Evolutionary conservation across 2,329 filamentous ascomycete genomes (phyloP), one percentile per base, ranked within the genome.

Genomic region (Nigrograna mackinnonii): DNA sequence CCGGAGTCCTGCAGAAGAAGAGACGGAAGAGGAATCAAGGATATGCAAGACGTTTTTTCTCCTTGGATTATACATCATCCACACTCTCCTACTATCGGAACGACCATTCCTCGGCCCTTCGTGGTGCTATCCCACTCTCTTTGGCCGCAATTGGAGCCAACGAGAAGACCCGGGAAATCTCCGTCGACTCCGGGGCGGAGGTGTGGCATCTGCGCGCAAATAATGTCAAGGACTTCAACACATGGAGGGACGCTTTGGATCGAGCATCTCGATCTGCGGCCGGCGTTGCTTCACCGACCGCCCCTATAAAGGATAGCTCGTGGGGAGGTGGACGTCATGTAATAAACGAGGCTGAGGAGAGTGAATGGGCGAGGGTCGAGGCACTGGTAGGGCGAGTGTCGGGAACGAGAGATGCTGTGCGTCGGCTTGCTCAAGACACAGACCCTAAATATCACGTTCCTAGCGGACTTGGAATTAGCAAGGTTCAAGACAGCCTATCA

Each of bases 21-120:
- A 83, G 91, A 52, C 83, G 94, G 45, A 97, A 96, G 79, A 86
- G 89, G 72, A 91, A 91, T 34, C 94, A 97, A 68, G 92, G 92
- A 32, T 95, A 91, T 68, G 94, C 94, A 5, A 83, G 89, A 43
- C 83, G 94, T 26, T 99, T 94, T 77, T 99, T 99, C 71, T 96
- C 92, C 0, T 78, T 99, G 41, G 94, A 99, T 67, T 97, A 91
- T 64, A 91, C 87, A 4, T 91, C 92, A 0, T 95, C 89, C 48
- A 97, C 94, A 0, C 75, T 99, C 22, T 97, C 94, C 0, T 99
- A 99, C 73, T 99, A 96, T 66, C 89, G 95, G 64, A 94, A 92
- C 66, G 86, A 90, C 34, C 92, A 95, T 62, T 96, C 92, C 4
- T 95, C 92, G 5, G 91, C 92, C 1, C 76, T 99, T 32, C 84